Conservation (phyloP, 2,329 filamentous ascomycete species). For the Phialophora chinensis region DNA sequence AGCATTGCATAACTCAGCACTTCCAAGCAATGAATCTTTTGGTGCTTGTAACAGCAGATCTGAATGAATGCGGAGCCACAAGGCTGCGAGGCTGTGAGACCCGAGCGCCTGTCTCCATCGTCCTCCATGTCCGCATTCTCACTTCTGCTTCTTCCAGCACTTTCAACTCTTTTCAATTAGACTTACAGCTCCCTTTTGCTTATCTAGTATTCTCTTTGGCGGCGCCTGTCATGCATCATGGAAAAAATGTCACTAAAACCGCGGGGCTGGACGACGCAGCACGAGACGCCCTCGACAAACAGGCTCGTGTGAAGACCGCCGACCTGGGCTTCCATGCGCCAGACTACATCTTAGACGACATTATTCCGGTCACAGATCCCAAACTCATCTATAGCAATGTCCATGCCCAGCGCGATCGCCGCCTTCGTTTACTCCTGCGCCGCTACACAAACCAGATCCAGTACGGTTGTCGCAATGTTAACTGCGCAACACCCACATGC, state of each 20-base stretch:
- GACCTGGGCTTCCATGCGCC: slow-evolving; percentile 30
- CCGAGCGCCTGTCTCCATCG: background rate
- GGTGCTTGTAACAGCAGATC: background rate
- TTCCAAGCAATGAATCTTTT: background rate
- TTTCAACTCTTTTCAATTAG: background rate
- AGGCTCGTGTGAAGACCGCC: slow-evolving; percentile 25
- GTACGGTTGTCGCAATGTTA: slow-evolving; percentile 72
- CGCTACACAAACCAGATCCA: slow-evolving; percentile 78
- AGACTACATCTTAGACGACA: slow-evolving; percentile 30
- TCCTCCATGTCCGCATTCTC: background rate
- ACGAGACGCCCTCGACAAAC: slow-evolving; percentile 25
- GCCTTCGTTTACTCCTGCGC: slow-evolving; percentile 37
- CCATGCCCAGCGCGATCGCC: slow-evolving; percentile 38
- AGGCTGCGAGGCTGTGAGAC: slow-evolving; percentile 15
- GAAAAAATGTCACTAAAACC: slow-evolving; percentile 22
- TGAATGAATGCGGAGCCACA: slow-evolving; percentile 10
- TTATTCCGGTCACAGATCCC: slow-evolving; percentile 30
- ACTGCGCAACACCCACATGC: slow-evolving; percentile 78
- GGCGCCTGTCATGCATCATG: slow-evolving; percentile 33
- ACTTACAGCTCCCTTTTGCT: background rate
- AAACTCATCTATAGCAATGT: slow-evolving; percentile 28
- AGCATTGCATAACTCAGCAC: background rate
- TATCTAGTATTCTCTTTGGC: slow-evolving; percentile 6
- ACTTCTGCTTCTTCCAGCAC: background rate
- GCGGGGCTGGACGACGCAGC: slow-evolving; percentile 25